These are phyloP conservation scores for Sporopachydermia quercuum DNA, from an alignment of 805 yeast genomes.

Conservation along the genomic window DNA sequence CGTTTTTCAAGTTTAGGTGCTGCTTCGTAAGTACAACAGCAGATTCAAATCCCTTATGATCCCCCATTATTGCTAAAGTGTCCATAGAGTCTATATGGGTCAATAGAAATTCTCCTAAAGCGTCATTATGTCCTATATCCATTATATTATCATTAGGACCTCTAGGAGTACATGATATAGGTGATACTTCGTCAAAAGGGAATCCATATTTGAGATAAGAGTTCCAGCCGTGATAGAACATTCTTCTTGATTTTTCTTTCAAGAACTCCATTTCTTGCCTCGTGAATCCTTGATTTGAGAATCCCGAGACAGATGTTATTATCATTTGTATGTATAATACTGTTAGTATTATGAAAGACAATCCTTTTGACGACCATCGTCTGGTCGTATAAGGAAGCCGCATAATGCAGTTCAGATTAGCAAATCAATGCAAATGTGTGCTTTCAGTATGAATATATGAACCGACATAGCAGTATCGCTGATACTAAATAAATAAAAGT, in stretches of 20 bases:
- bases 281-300: slow-evolving; percentile 1
- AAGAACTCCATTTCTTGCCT: background rate
- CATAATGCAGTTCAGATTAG: too few species aligned
- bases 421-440: too few species aligned
- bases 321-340: too few species aligned
- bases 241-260: slow-evolving; percentile 30
- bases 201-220: slow-evolving; percentile 55
- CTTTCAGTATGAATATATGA: too few species aligned
- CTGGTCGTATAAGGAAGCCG: too few species aligned
- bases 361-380: too few species aligned
- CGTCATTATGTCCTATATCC: slow-evolving; percentile 61
- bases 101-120: slow-evolving; percentile 67
- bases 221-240: slow-evolving; percentile 66
- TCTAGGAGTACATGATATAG: slow-evolving; percentile 54
- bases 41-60: slow-evolving; percentile 36
- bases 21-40: slow-evolving; percentile 26
- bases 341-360: too few species aligned
- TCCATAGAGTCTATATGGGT: slow-evolving; percentile 73
- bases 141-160: slow-evolving; percentile 43
- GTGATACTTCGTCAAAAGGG: slow-evolving; percentile 68
- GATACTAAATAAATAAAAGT: too few species aligned
- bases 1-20: slow-evolving; percentile 36
- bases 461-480: too few species aligned
- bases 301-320: too few species aligned
- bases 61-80: slow-evolving; percentile 59